Conservation (phyloP, 345 rosid species). For the Rhodomyrtus tomentosa region DNA sequence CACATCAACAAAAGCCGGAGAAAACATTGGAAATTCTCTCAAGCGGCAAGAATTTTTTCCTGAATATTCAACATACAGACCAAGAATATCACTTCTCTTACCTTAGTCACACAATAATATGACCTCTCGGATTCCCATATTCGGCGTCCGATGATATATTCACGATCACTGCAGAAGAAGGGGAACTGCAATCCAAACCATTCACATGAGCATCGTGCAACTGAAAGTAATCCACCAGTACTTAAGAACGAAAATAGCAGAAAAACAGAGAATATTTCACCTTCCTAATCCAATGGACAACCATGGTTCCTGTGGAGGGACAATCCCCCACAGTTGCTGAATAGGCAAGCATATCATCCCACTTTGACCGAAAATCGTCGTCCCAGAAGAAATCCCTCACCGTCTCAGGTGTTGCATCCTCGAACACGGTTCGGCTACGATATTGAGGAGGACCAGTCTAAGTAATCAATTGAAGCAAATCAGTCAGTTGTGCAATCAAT, state of each 20-base stretch:
- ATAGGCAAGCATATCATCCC: slow-evolving; percentile 77
- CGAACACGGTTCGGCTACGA: slow-evolving; percentile 52
- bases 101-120: slow-evolving; percentile 80
- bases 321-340: slow-evolving; percentile 47
- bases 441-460: slow-evolving; percentile 73
- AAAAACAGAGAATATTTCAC: slow-evolving; percentile 9
- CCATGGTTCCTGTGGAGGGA: slow-evolving; percentile 54
- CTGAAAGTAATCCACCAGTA: neutral
- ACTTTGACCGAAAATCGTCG: slow-evolving; percentile 52
- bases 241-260: neutral
- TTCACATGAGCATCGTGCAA: neutral
- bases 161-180: slow-evolving; percentile 77
- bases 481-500: neutral
- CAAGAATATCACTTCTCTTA: slow-evolving; percentile 7
- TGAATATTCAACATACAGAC: neutral
- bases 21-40: neutral
- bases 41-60: neutral
- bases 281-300: slow-evolving; percentile 78
- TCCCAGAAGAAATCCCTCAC: slow-evolving; percentile 88
- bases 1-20: neutral
- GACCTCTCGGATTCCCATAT: slow-evolving; percentile 55
- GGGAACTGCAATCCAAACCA: slow-evolving; percentile 46
- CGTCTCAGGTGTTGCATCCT: slow-evolving; percentile 52
- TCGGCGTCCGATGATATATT: slow-evolving; percentile 72
- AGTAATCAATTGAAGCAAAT: neutral